These are phyloP conservation scores for Tricladium varicosporioides DNA, from an alignment of 2,329 filamentous ascomycete genomes.

Conservation along the genomic window DNA sequence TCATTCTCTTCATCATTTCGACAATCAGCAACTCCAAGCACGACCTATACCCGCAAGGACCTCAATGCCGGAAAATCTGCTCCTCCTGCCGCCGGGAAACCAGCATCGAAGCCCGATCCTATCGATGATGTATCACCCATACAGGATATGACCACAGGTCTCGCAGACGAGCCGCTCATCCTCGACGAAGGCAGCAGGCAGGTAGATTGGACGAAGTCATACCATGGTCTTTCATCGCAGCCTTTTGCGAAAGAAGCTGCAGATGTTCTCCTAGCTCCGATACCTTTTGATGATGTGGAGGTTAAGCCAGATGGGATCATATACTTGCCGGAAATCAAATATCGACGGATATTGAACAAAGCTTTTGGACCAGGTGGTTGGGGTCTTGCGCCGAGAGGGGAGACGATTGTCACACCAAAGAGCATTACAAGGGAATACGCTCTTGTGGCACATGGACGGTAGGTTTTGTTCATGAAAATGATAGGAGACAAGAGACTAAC, in stretches of 20 bases:
- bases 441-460: conserved; percentile 84
- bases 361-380: conserved; percentile 95
- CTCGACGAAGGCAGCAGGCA: conserved; percentile 48
- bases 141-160: conserved; percentile 44
- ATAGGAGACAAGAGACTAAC: conserved; percentile 1
- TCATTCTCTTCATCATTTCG: conserved; percentile 23
- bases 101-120: conserved; percentile 45
- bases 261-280: conserved; percentile 58
- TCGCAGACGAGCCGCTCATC: conserved; percentile 48
- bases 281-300: conserved; percentile 78
- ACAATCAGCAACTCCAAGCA: conserved; percentile 24
- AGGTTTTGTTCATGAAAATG: conserved; percentile 36
- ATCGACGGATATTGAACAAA: conserved; percentile 82
- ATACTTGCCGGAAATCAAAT: conserved; percentile 98
- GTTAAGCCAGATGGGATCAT: conserved; percentile 97
- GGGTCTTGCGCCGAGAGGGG: conserved; percentile 87
- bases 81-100: conserved; percentile 2
- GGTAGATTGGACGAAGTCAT: conserved; percentile 73
- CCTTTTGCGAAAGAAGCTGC: conserved; percentile 65
- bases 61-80: conserved; percentile 8
- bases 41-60: conserved; percentile 26
- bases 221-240: conserved; percentile 62
- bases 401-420: conserved; percentile 56
- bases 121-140: conserved; percentile 41
- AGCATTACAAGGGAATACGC: conserved; percentile 88